Evolutionary conservation across 2,329 filamentous ascomycete species (phyloP), one percentile per base, ranked within the genome.

Genomic region (Aspergillus quadrilineatus): DNA sequence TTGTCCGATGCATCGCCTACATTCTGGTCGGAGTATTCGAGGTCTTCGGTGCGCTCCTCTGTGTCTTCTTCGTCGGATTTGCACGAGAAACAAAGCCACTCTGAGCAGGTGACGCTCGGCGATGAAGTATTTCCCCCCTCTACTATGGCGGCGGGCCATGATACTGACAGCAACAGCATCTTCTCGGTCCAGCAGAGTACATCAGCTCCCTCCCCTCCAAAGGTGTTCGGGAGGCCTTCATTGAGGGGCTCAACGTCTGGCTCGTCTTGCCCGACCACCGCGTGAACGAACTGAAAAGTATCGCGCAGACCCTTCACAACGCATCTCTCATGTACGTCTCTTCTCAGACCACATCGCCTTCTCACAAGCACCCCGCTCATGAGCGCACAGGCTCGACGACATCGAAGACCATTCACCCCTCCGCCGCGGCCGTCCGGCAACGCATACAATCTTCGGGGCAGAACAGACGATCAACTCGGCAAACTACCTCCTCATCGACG

Each of bases 391-490:
- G 48, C 37, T 53, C 17, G 58, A 65, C 74, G 92, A 96, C 72
- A 90, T 96, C 6, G 89, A 96, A 77, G 91, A 96, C 75, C 86
- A 83, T 42, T 92, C 89, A 2, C 75, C 85, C 60, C 81, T 95
- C 29, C 87, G 91, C 41, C 84, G 91, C 41, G 90, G 91, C 42
- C 81, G 90, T 39, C 91, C 91, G 10, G 90, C 93, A 17, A 89
- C 91, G 3, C 89, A 96, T 75, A 85, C 80, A 71, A 91, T 96
- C 65, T 96, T 92, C 68, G 91, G 91, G 60, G 86, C 88, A 3
- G 86, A 91, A 5, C 91, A 96, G 74, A 94, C 90, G 43, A 94
- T 96, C 75, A 96, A 96, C 75, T 89, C 87, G 49, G 90, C 90
- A 61, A 96, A 95, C 75, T 95, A 95, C 75, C 84, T 93, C 57